A percentile compares a stretch with the other conserved stretches of the same genome.
Conservation (phyloP, 257 asterid genomes). For the Nicotiana obtusifolia region DNA sequence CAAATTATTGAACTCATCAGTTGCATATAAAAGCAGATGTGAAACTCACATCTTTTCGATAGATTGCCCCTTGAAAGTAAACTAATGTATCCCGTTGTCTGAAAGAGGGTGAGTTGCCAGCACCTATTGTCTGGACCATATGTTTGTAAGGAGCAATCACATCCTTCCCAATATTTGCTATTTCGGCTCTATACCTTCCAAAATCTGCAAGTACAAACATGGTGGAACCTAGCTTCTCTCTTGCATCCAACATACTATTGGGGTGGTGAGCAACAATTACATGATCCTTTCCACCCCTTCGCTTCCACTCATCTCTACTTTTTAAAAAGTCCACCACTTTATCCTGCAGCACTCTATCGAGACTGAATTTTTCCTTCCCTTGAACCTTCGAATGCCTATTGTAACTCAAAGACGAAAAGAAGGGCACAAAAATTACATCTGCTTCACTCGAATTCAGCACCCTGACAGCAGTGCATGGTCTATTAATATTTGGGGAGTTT, state of each 20-base stretch:
- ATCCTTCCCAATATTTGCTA: constrained; percentile 72
- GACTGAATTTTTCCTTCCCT: constrained; percentile 27
- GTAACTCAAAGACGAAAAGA: constrained; percentile 74
- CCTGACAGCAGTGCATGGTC: constrained; percentile 60
- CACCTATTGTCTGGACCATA: constrained; percentile 48
- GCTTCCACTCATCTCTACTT: constrained; percentile 53
- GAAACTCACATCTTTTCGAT: constrained; percentile 72
- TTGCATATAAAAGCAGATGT: not conserved
- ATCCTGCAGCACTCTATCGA: constrained; percentile 49
- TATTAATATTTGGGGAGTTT: constrained; percentile 24
- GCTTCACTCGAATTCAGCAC: constrained; percentile 52
- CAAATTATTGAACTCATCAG: not conserved
- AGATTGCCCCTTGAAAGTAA: constrained; percentile 80
- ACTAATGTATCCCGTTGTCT: constrained; percentile 39
- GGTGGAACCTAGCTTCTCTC: constrained; percentile 51
- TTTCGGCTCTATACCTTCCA: constrained; percentile 51
- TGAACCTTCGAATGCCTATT: constrained; percentile 50
- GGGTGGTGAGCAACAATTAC: constrained; percentile 73
- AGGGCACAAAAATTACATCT: constrained; percentile 60
- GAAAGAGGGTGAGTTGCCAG: constrained; percentile 40
- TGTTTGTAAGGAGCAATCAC: constrained; percentile 85
- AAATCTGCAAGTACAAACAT: constrained; percentile 77
- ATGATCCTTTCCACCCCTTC: constrained; percentile 60
- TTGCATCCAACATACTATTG: constrained; percentile 60
- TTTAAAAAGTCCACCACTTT: constrained; percentile 48